Conservation (phyloP, 1,139 yeast genomes). For the Oligophagozyma castellii region DNA sequence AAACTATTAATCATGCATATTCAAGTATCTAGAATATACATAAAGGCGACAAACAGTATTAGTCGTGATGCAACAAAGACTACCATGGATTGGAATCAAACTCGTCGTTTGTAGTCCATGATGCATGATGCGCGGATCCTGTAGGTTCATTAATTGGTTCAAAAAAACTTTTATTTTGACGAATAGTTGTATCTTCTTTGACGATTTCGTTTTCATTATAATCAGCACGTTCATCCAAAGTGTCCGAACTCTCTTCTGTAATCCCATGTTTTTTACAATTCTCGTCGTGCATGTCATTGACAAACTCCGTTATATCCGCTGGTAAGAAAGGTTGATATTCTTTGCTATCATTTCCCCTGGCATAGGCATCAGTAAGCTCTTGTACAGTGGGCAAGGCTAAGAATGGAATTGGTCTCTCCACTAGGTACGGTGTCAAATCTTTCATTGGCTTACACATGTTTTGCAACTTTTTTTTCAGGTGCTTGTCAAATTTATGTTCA, state of each 20-base stretch:
- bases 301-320: slow-evolving; percentile 41
- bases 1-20: too few species aligned
- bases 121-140: slow-evolving; percentile 13
- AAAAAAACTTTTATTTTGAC: slow-evolving; percentile 8
- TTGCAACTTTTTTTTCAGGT: slow-evolving; percentile 30
- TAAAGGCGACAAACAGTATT: too few species aligned
- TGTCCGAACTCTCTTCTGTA: neutral
- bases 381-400: slow-evolving; percentile 43
- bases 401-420: slow-evolving; percentile 15
- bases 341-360: slow-evolving; percentile 38
- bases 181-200: slow-evolving; percentile 2
- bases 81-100: slow-evolving; percentile 25
- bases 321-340: slow-evolving; percentile 51
- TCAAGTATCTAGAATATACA: too few species aligned
- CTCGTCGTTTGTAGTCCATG: slow-evolving; percentile 16
- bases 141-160: slow-evolving; percentile 14
- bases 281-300: slow-evolving; percentile 46
- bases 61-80: too few species aligned
- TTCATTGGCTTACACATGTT: slow-evolving; percentile 9
- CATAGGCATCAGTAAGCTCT: slow-evolving; percentile 47
- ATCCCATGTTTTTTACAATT: slow-evolving; percentile 17
- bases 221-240: slow-evolving; percentile 4
- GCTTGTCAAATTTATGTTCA: slow-evolving; percentile 42
- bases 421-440: slow-evolving; percentile 9
- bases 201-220: slow-evolving; percentile 5